phyloP scores from a whole-genome alignment of 352 stramenopile species.

The Globisporangium echinulatum region DNA sequence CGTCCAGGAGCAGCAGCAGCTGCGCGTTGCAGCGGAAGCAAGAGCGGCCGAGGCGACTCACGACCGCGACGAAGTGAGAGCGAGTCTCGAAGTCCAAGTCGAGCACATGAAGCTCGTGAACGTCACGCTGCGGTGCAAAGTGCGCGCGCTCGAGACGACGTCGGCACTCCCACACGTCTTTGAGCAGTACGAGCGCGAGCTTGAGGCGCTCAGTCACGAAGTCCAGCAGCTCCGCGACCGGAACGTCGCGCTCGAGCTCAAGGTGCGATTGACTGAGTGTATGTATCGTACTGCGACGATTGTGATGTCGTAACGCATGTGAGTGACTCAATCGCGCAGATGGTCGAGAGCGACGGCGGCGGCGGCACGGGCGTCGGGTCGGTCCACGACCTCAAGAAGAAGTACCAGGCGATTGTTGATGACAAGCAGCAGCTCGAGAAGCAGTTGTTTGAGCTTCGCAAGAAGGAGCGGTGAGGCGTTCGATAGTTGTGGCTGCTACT shows the following conservation, averaged over 20 bases:
- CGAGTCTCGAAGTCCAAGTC: constrained; percentile 61
- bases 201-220: constrained; percentile 41
- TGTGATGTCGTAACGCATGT: not conserved
- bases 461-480: constrained; percentile 40
- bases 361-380: constrained; percentile 13
- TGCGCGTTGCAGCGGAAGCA: constrained; percentile 44
- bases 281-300: not conserved
- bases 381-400: constrained; percentile 54
- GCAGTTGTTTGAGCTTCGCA: constrained; percentile 46
- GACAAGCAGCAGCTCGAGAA: constrained; percentile 56
- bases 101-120: constrained; percentile 73
- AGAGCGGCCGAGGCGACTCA: constrained; percentile 33
- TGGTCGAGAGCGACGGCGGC: constrained; percentile 9
- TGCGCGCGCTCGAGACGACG: constrained; percentile 47
- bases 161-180: constrained; percentile 47
- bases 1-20: constrained; percentile 63
- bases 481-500: not conserved
- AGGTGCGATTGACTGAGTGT: constrained; percentile 16
- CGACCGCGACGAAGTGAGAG: constrained; percentile 43
- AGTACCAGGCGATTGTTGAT: constrained; percentile 49
- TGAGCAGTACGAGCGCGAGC: constrained; percentile 68
- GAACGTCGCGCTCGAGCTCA: constrained; percentile 65
- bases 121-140: constrained; percentile 56
- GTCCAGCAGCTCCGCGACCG: constrained; percentile 47
- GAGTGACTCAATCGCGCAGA: constrained; percentile 1